phyloP scores from a whole-genome alignment of 2,329 filamentous ascomycete species.

The Fusarium sp. region DNA sequence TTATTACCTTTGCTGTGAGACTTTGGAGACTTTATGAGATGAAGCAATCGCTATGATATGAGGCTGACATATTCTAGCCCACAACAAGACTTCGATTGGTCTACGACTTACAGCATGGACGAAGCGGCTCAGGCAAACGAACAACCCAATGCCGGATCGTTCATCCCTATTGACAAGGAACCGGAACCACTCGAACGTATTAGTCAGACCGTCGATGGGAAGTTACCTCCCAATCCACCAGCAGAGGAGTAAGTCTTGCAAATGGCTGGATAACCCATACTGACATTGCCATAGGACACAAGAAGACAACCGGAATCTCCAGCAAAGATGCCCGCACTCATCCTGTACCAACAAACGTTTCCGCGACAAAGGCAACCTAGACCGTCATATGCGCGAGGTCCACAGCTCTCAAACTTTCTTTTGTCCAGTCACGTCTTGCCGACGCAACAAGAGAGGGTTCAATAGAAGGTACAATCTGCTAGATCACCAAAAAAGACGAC shows the following conservation, averaged over 20 bases:
- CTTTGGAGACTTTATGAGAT: background rate
- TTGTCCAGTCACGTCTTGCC: background rate
- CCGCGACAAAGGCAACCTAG: background rate
- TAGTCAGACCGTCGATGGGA: background rate
- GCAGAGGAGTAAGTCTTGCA: background rate
- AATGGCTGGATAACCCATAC: background rate
- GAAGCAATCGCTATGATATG: background rate
- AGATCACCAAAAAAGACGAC: background rate
- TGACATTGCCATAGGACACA: background rate
- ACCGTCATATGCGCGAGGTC: background rate
- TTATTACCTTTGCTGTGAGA: background rate
- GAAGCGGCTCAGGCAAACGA: background rate
- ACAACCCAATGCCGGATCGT: background rate
- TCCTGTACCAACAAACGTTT: background rate
- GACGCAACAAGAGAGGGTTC: background rate
- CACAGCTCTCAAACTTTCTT: background rate
- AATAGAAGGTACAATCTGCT: background rate
- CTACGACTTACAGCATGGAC: background rate
- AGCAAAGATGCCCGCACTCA: background rate
- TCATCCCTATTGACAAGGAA: background rate
- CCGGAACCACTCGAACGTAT: background rate
- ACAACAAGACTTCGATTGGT: background rate
- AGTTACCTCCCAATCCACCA: background rate
- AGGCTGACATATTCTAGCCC: background rate
- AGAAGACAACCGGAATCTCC: background rate